A percentile compares a stretch with the other conserved stretches of the same genome.
These are phyloP conservation scores for Chamaenerion angustifolium DNA, from an alignment of 345 rosid species.

Conservation along the genomic window DNA sequence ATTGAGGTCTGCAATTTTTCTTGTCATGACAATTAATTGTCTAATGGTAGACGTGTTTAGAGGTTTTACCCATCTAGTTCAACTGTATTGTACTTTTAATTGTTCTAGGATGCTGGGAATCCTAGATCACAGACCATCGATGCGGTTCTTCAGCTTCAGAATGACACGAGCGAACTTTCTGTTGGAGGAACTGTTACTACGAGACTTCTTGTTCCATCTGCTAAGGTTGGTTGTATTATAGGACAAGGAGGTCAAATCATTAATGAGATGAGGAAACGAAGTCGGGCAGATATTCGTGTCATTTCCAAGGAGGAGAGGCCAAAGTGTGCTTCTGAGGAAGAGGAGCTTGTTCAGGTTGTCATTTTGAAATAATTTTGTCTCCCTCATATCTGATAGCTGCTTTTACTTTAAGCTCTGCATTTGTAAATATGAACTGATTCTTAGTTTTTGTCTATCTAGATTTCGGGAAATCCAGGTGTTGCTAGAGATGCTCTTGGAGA, in stretches of 20 bases:
- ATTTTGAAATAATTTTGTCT: slow-evolving; percentile 1
- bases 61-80: neutral
- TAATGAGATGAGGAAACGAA: slow-evolving; percentile 54
- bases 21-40: neutral
- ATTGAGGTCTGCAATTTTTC: slow-evolving; percentile 27
- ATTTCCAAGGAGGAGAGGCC: slow-evolving; percentile 42
- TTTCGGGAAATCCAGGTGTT: slow-evolving; percentile 36
- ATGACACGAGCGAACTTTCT: slow-evolving; percentile 28
- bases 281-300: slow-evolving; percentile 44
- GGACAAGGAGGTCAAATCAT: slow-evolving; percentile 57
- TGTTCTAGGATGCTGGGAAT: slow-evolving; percentile 28
- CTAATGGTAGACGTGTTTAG: neutral
- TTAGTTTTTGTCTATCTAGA: slow-evolving; percentile 20
- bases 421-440: slow-evolving; percentile 7
- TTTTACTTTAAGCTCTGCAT: neutral
- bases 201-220: slow-evolving; percentile 45
- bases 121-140: slow-evolving; percentile 40
- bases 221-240: slow-evolving; percentile 44
- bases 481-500: slow-evolving; percentile 48
- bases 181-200: slow-evolving; percentile 33
- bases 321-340: slow-evolving; percentile 40
- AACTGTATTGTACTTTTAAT: slow-evolving; percentile 14
- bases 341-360: slow-evolving; percentile 48
- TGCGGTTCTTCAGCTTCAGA: slow-evolving; percentile 45
- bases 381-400: neutral